phyloP scores from a whole-genome alignment of 345 rosid genomes.

The Xanthoceras sorbifolium region DNA sequence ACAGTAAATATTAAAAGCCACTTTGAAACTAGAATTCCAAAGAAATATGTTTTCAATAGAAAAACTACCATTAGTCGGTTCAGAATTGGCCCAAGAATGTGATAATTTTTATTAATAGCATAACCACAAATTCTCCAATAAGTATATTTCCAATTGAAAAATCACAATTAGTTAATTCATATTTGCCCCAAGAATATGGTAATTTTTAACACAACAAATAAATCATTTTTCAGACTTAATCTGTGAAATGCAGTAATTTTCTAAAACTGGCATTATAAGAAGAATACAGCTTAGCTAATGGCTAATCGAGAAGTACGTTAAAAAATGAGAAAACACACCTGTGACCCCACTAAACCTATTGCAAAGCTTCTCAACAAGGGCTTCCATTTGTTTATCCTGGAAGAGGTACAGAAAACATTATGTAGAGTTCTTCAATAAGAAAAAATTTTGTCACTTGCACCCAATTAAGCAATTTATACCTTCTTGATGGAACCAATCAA shows the following conservation, averaged over 20 bases:
- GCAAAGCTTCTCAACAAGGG: slow-evolving; percentile 98
- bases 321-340: slow-evolving; percentile 47
- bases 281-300: slow-evolving; percentile 9
- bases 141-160: not conserved
- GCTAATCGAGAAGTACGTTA: not conserved
- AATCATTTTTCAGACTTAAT: not conserved
- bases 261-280: not conserved
- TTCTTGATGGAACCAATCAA: slow-evolving; percentile 93
- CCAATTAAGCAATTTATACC: slow-evolving; percentile 44
- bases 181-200: not conserved
- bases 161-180: not conserved
- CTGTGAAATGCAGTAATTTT: not conserved
- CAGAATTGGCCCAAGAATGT: not conserved
- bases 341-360: slow-evolving; percentile 89
- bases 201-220: not conserved
- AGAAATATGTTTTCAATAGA: not conserved
- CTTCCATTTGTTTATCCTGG: slow-evolving; percentile 98
- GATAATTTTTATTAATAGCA: not conserved
- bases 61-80: not conserved
- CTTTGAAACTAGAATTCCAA: not conserved
- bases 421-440: slow-evolving; percentile 9
- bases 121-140: not conserved
- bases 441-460: slow-evolving; percentile 16
- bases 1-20: not conserved
- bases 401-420: slow-evolving; percentile 21